These are phyloP conservation scores for Pichiaceae sp. DNA, from an alignment of 1,139 yeast genomes.

Conservation along the genomic window DNA sequence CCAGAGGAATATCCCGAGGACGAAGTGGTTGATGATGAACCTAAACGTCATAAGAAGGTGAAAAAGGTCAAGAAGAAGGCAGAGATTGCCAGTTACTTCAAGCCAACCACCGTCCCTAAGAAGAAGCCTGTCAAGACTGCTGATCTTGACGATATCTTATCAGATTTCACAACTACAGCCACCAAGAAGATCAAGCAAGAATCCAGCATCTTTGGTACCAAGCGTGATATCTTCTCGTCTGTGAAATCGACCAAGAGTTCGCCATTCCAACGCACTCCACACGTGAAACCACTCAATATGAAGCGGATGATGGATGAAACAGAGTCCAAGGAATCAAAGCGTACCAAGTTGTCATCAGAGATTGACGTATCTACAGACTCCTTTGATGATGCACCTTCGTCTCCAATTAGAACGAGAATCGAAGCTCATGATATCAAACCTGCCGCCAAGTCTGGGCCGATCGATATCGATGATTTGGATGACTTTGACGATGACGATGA, in stretches of 20 bases:
- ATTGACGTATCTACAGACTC: slow-evolving; percentile 13
- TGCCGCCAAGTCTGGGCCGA: background rate
- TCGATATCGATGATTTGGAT: slow-evolving; percentile 10
- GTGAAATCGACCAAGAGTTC: slow-evolving; percentile 8
- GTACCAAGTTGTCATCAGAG: slow-evolving; percentile 16
- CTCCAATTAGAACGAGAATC: slow-evolving; percentile 15
- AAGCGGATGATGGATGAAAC: slow-evolving; percentile 10
- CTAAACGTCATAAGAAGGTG: slow-evolving; percentile 28
- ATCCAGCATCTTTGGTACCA: slow-evolving; percentile 13
- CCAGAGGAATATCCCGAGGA: slow-evolving; percentile 43
- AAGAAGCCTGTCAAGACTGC: slow-evolving; percentile 26
- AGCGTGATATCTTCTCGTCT: slow-evolving; percentile 21
- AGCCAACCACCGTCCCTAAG: slow-evolving; percentile 18
- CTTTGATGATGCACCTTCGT: slow-evolving; percentile 20
- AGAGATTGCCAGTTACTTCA: slow-evolving; percentile 49
- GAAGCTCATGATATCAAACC: slow-evolving; percentile 7
- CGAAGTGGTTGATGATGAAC: slow-evolving; percentile 27
- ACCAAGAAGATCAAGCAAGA: slow-evolving; percentile 11
- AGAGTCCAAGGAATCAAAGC: slow-evolving; percentile 11
- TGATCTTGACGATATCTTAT: slow-evolving; percentile 38
- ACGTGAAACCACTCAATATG: slow-evolving; percentile 12
- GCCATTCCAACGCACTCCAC: slow-evolving; percentile 4
- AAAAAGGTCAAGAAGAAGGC: slow-evolving; percentile 39
- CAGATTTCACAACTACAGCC: slow-evolving; percentile 30
- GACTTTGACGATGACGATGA: slow-evolving; percentile 17